These are phyloP conservation scores for Colletotrichum noveboracense DNA, from an alignment of 2,329 filamentous ascomycete species.

Conservation along the genomic window DNA sequence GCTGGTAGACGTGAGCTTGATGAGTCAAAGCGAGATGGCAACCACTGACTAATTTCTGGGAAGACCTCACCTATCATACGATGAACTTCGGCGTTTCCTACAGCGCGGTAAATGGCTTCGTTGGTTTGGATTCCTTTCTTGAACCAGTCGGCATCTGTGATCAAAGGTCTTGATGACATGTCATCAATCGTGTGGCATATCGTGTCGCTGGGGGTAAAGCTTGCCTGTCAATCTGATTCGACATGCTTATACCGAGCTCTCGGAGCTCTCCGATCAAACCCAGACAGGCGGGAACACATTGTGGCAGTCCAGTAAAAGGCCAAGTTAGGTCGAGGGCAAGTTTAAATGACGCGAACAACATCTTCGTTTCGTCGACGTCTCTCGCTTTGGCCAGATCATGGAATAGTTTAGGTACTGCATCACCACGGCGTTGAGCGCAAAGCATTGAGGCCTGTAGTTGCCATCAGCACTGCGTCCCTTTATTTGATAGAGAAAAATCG, in stretches of 20 bases:
- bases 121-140: neutral
- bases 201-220: no score
- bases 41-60: neutral
- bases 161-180: neutral
- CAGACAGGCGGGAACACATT: neutral
- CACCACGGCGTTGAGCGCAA: neutral
- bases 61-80: neutral
- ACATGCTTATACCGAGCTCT: neutral
- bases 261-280: neutral
- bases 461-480: neutral
- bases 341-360: neutral
- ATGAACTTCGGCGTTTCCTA: neutral
- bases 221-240: neutral
- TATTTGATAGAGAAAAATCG: accelerated
- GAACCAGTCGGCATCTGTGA: neutral
- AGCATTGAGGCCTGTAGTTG: neutral
- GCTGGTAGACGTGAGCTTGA: neutral
- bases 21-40: neutral
- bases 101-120: neutral
- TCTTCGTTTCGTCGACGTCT: neutral
- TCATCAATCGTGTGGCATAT: neutral
- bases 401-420: neutral
- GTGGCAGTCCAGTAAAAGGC: neutral
- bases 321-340: neutral
- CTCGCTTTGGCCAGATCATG: neutral